A percentile compares a stretch with the other conserved stretches of the same genome.
These are phyloP conservation scores for Thecaphora frezii DNA, from an alignment of 1,284 basidiomycete genomes.

Conservation along the genomic window DNA sequence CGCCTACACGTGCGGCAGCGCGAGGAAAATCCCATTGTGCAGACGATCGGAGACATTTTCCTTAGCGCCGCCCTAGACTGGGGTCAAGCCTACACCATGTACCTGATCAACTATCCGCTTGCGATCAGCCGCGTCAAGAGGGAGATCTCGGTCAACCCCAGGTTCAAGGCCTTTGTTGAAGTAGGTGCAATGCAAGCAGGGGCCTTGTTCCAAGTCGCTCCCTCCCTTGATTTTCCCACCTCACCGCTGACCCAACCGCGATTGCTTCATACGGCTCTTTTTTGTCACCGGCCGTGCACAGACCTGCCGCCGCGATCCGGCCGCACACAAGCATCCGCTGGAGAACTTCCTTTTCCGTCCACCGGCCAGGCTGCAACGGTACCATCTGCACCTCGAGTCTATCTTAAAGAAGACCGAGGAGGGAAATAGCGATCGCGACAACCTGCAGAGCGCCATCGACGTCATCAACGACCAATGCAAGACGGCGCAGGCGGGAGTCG, in stretches of 20 bases:
- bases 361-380: constrained; percentile 83
- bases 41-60: constrained; percentile 86
- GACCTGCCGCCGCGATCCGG: constrained; percentile 66
- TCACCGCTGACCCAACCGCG: no score
- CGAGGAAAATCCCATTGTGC: constrained; percentile 81
- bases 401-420: constrained; percentile 65
- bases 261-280: no score
- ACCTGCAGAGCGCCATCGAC: constrained; percentile 44
- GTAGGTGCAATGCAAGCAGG: constrained; percentile 60
- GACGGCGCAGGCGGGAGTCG: constrained; percentile 50
- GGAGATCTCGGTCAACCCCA: constrained; percentile 77
- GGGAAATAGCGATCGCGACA: constrained; percentile 40
- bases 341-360: constrained; percentile 85
- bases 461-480: constrained; percentile 56
- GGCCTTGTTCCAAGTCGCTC: background rate
- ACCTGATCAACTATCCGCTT: constrained; percentile 79
- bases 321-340: constrained; percentile 77
- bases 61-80: constrained; percentile 85
- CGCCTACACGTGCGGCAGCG: constrained; percentile 82
- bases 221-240: no score
- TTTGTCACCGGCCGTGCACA: constrained; percentile 2
- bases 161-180: constrained; percentile 84
- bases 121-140: constrained; percentile 84
- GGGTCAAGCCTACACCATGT: constrained; percentile 78
- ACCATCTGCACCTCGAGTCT: constrained; percentile 82